phyloP scores from a whole-genome alignment of 2,329 filamentous ascomycete species.

The Diplodia intermedia region DNA sequence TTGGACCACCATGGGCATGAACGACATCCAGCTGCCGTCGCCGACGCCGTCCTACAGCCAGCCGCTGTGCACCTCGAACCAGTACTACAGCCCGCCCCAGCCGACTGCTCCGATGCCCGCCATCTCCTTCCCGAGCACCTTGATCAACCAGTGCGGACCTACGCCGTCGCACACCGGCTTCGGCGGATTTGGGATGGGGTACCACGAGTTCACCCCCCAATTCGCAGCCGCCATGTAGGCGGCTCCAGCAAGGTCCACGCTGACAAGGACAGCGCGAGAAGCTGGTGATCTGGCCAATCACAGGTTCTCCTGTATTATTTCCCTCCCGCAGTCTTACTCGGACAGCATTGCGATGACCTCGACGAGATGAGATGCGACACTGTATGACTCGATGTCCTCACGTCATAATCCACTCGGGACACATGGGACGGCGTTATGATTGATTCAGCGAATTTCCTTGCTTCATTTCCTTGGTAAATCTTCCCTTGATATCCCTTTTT shows the following conservation, averaged over 20 bases:
- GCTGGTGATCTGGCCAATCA: conserved; percentile 54
- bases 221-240: conserved; percentile 83
- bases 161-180: conserved; percentile 68
- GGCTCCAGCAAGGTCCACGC: conserved; percentile 58
- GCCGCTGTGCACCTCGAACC: conserved; percentile 72
- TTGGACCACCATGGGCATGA: conserved; percentile 81
- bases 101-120: conserved; percentile 75
- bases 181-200: conserved; percentile 80
- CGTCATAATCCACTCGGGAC: conserved; percentile 42
- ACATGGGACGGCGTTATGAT: conserved; percentile 64
- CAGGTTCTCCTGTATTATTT: conserved; percentile 20
- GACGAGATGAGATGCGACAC: conserved; percentile 47
- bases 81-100: conserved; percentile 81
- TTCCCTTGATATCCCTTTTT: conserved; percentile 52
- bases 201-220: conserved; percentile 75
- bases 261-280: conserved; percentile 33
- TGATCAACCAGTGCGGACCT: conserved; percentile 82
- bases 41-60: conserved; percentile 82
- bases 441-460: conserved; percentile 51
- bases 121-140: conserved; percentile 84
- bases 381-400: conserved; percentile 53
- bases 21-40: conserved; percentile 74
- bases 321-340: conserved; percentile 44
- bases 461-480: conserved; percentile 50
- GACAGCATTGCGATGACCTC: conserved; percentile 49